Conservation (phyloP, 2,329 filamentous ascomycete genomes). For the Leptosphaerulina australis region DNA sequence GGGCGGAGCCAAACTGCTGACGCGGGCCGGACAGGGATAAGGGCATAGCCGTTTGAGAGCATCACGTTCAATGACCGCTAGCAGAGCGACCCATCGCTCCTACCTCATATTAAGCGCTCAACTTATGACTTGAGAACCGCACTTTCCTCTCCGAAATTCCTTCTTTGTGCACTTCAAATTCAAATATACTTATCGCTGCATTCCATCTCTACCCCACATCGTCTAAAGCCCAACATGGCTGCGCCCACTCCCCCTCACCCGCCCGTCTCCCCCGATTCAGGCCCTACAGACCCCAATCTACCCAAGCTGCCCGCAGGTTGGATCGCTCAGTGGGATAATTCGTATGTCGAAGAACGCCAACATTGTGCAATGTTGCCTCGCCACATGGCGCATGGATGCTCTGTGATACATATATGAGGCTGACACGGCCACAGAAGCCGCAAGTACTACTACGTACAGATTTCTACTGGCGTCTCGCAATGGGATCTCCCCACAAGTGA, state of each 20-base stretch:
- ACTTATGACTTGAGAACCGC: constrained; percentile 2
- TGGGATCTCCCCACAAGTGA: constrained; percentile 74
- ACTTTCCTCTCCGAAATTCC: not conserved
- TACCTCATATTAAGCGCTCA: constrained; percentile 14
- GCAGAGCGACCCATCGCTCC: constrained; percentile 20
- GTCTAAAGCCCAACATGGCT: constrained; percentile 33
- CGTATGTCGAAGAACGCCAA: constrained; percentile 32
- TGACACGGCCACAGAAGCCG: constrained; percentile 41
- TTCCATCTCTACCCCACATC: constrained; percentile 9
- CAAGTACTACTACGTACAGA: constrained; percentile 64
- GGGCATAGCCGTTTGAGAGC: constrained; percentile 15
- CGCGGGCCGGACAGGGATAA: constrained; percentile 15
- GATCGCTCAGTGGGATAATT: constrained; percentile 51
- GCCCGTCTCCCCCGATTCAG: constrained; percentile 48
- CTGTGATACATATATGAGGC: constrained; percentile 27
- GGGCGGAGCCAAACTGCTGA: constrained; percentile 15
- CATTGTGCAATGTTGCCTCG: constrained; percentile 20
- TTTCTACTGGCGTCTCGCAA: constrained; percentile 73
- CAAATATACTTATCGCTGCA: constrained; percentile 11
- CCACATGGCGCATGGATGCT: constrained; percentile 17
- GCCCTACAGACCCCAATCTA: constrained; percentile 47
- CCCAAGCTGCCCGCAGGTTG: constrained; percentile 48
- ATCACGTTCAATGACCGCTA: constrained; percentile 26
- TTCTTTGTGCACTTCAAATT: not conserved
- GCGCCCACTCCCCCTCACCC: constrained; percentile 46